Base-by-base conservation (phyloP, 1,139 yeast species). In the Taiozyma sp. region DNA sequence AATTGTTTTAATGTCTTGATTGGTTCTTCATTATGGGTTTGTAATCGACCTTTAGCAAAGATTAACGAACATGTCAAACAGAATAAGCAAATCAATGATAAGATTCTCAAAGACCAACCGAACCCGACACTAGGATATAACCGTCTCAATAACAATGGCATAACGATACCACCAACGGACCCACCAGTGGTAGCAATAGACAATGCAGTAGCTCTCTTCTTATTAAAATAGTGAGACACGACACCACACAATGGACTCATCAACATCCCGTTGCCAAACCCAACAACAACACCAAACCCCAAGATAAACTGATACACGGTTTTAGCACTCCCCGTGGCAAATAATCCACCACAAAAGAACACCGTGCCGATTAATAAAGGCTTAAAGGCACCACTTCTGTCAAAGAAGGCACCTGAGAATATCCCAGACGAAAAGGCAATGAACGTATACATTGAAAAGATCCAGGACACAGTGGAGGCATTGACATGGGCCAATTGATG, bases 171-270 rank as follows among this genome's bases (percentile, higher is more conserved):
- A 21, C 90, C 90, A 5, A 82, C 62, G 32, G 82, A 74, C 0
- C 88, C 88, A 14, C 88, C 88, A 59, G 77, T 76, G 11, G 83
- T 77, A 1, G 84, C 85, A 6, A 81, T 62, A 1, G 86, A 80
- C 45, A 79, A 60, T 1, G 88, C 88, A 56, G 76, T 66, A 2
- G 84, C 89, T 50, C 89, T 67, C 52, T 74, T 80, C 51, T 63
- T 69, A 50, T 74, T 68, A 59, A 81, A 84, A 77, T 85, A 84
- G 59, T 83, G 88, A 4, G 81, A 76, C 19, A 82, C 70, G 3
- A 75, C 78, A 4, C 83, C 80, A 39, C 83, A 75, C 29, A 55
- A 29, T 9, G 58, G 58, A 4, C 80, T 71, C 75, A 81, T 73
- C 11, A 81, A 69, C 43, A 81, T 63, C 3, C 86, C 78, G 24